Evolutionary conservation across 164 flowering plant species (phyloP), one percentile per base, ranked within the genome.

Genomic region (Vitis rotundifolia): DNA sequence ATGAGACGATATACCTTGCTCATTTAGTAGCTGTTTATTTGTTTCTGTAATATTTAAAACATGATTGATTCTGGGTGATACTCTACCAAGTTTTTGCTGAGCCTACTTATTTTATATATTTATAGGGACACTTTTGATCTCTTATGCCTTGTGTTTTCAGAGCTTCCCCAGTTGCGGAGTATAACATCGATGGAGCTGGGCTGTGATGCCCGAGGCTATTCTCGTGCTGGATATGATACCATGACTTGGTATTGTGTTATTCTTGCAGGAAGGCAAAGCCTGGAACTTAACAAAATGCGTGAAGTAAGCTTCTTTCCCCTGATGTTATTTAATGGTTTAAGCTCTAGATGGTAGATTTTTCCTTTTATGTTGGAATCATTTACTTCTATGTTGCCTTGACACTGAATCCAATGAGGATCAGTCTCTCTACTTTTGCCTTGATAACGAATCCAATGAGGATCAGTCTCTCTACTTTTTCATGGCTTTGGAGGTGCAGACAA

Each of bases 171-270:
- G 68, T 74, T 96, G 64, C 87, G 98, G 78, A 88, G 85, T 71
- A 31, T 80, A 68, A 91, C 97, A 67, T 86, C 98, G 14, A 76
- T 71, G 89, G 97, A 92, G 73, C 73, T 96, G 75, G 99, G 99
- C 49, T 96, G 99, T 79, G 96, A 93, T 89, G 80, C 93, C 14
- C 80, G 85, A 37, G 98, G 98, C 51, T 84, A 86, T 79, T 90
- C 99, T 61, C 97, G 97, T 75, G 93, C 92, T 51, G 98, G 97
- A 74, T 68, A 56, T 64, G 90, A 87, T 67, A 78, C 86, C 48
- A 48, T 37, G 37, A 78, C 85, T 57, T 96, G 99, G 99, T 93
- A 96, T 72, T 96, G 98, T 78, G 92, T 90, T 58, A 74, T 96
- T 73, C 75, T 91, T 53, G 92, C 87, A 7, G 98, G 99, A 78